Evolutionary conservation across 1,139 yeast species (phyloP), one percentile per base, ranked within the genome.

Genomic region (Geotrichum reessii): DNA sequence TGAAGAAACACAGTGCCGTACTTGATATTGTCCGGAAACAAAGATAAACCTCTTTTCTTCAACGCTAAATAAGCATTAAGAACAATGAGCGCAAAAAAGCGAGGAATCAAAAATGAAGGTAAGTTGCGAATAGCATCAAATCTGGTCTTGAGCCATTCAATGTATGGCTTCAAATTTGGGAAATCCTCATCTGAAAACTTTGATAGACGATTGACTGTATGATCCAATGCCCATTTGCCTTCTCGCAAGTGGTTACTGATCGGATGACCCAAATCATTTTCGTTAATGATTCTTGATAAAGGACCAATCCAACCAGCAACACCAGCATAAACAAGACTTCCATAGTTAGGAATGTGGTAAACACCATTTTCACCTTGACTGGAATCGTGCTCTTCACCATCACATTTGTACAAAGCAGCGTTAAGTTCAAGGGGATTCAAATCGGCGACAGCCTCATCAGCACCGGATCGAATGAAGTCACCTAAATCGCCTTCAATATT

Each of bases 151-250:
- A 93, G 74, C 98, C 98, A 93, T 0, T 76, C 77, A 60, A 78
- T 82, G 66, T 87, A 83, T 46, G 75, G 77, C 12, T 70, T 68
- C 44, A 88, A 71, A 12, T 81, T 81, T 12, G 75, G 72, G 6
- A 82, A 78, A 46, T 70, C 70, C 1, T 74, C 74, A 33, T 71
- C 69, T 61, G 42, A 37, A 67, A 84, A 89, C 64, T 83, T 80
- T 58, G 77, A 76, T 58, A 91, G 74, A 57, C 99, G 78, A 57
- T 80, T 74, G 1, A 83, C 80, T 19, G 86, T 78, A 69, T 84
- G 88, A 67, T 91, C 97, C 48, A 90, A 75, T 0, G 98, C 96
- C 99, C 99, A 93, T 46, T 78, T 74, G 0, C 98, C 98, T 22
- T 79, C 77, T 65, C 99, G 79, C 63, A 93, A 75, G 71, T 93